Evolutionary conservation across 2,329 filamentous ascomycete species (phyloP).

Genomic region (Phialophora verrucosa): DNA sequence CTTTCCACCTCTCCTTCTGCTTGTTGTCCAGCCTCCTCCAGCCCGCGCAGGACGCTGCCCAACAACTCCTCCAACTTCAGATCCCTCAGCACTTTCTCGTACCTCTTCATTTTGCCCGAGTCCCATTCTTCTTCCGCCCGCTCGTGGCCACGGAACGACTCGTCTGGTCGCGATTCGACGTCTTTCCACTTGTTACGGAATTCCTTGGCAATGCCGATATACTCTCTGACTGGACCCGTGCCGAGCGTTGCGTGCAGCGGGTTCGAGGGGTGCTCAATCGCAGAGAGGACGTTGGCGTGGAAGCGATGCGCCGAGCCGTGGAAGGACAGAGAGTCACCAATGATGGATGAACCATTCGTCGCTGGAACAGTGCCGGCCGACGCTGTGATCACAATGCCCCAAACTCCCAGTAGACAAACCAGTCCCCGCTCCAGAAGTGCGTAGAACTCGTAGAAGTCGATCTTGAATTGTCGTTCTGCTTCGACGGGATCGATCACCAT

Average conservation of each 20-base stretch:
- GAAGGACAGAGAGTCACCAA: slow-evolving; percentile 38
- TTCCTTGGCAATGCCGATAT: slow-evolving; percentile 70
- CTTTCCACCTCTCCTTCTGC: slow-evolving; percentile 55
- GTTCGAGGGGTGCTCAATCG: slow-evolving; percentile 62
- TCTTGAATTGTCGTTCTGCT: slow-evolving; percentile 73
- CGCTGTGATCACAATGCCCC: slow-evolving; percentile 60
- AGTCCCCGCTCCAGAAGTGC: slow-evolving; percentile 73
- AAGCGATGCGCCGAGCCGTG: slow-evolving; percentile 58
- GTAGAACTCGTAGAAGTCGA: slow-evolving; percentile 80
- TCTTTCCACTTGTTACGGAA: slow-evolving; percentile 73
- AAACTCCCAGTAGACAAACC: slow-evolving; percentile 69
- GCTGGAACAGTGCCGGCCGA: slow-evolving; percentile 37
- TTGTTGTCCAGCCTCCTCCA: slow-evolving; percentile 63
- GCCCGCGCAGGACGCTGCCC: slow-evolving; percentile 60
- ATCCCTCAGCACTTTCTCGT: slow-evolving; percentile 57
- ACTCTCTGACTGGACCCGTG: slow-evolving; percentile 59
- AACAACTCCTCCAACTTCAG: slow-evolving; percentile 69
- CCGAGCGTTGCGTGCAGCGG: slow-evolving; percentile 65
- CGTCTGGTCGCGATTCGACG: slow-evolving; percentile 33
- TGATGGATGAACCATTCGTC: slow-evolving; percentile 26
- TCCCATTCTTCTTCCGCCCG: slow-evolving; percentile 39
- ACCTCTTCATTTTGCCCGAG: slow-evolving; percentile 38
- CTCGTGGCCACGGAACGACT: slow-evolving; percentile 33
- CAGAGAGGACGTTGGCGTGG: slow-evolving; percentile 71
- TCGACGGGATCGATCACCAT: slow-evolving; percentile 36